A percentile compares a stretch with the other conserved stretches of the same genome.
phyloP scores from a whole-genome alignment of 495 filamentous ascomycete species.

The Penicillium steckii region DNA sequence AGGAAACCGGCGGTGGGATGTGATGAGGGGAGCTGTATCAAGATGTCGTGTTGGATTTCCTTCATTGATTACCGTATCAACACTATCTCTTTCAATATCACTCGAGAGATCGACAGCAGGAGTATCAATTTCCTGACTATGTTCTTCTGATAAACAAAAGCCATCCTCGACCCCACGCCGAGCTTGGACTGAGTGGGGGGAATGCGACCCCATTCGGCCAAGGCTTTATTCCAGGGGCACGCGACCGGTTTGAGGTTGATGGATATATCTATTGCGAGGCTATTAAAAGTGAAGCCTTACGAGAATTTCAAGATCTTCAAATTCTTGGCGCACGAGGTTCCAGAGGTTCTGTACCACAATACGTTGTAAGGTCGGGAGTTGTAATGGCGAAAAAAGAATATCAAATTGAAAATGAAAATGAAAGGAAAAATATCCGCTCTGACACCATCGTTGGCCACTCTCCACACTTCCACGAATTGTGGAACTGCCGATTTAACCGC shows the following conservation, averaged over 20 bases:
- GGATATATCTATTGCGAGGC: too few relatives aligned
- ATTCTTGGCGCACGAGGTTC: neutral
- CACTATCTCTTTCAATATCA: slow-evolving; percentile 2
- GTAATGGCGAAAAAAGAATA: neutral
- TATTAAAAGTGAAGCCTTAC: too few relatives aligned
- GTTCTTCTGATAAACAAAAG: neutral
- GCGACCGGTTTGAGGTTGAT: slow-evolving; percentile 1
- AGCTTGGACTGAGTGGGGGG: slow-evolving; percentile 6
- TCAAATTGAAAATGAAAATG: neutral
- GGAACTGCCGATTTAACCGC: slow-evolving; percentile 20
- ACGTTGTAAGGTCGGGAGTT: neutral
- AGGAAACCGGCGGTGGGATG: slow-evolving; percentile 19
- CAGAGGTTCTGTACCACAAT: neutral
- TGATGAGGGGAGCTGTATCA: slow-evolving; percentile 16
- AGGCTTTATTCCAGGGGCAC: slow-evolving; percentile 1
- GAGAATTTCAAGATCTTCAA: too few relatives aligned
- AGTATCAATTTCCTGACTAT: neutral
- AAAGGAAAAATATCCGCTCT: slow-evolving; percentile 7
- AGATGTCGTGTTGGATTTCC: neutral
- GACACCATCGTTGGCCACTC: slow-evolving; percentile 11
- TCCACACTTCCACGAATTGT: slow-evolving; percentile 3
- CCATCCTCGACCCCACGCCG: neutral
- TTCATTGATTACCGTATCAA: slow-evolving; percentile 1
- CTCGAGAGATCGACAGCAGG: neutral
- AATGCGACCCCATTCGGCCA: slow-evolving; percentile 9